Evolutionary conservation across 1,139 yeast species (phyloP), one percentile per base, ranked within the genome.

Genomic region (Torulaspora pretoriensis): DNA sequence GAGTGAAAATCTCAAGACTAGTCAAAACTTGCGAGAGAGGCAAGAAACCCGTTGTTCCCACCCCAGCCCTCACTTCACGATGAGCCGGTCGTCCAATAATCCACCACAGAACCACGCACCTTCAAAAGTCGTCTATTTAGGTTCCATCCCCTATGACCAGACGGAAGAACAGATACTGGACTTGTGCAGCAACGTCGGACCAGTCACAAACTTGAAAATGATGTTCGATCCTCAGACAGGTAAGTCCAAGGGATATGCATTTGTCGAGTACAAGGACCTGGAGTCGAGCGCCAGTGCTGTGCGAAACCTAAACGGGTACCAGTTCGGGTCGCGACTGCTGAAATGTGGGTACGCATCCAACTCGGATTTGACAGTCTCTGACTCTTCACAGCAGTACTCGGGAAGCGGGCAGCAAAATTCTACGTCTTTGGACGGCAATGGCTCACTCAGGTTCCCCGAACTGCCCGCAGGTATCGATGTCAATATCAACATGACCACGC

Each of bases 231-330:
- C 86, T 35, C 81, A 81, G 47, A 88, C 96, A 0, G 97, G 97
- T 2, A 84, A 83, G 60, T 86, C 96, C 13, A 88, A 84, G 64
- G 97, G 97, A 1, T 87, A 80, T 64, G 97, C 96, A 2, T 86
- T 84, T 56, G 83, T 90, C 16, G 90, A 85, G 55, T 90, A 85
- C 61, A 77, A 75, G 41, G 90, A 76, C 52, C 57, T 69, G 14
- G 96, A 86, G 55, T 85, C 96, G 0, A 96, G 97, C 1, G 81
- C 87, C 1, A 82, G 94, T 12, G 97, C 97, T 0, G 95, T 89
- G 14, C 72, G 97, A 48, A 92, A 90, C 67, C 70, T 90, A 54
- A 86, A 87, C 64, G 85, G 87, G 53, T 83, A 83, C 67, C 74
- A 78, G 25, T 77, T 90, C 39, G 96, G 96, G 0, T 78, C 79